Evolutionary conservation across 768 basidiomycete species (phyloP).

Genomic region (Trametes coccinea): DNA sequence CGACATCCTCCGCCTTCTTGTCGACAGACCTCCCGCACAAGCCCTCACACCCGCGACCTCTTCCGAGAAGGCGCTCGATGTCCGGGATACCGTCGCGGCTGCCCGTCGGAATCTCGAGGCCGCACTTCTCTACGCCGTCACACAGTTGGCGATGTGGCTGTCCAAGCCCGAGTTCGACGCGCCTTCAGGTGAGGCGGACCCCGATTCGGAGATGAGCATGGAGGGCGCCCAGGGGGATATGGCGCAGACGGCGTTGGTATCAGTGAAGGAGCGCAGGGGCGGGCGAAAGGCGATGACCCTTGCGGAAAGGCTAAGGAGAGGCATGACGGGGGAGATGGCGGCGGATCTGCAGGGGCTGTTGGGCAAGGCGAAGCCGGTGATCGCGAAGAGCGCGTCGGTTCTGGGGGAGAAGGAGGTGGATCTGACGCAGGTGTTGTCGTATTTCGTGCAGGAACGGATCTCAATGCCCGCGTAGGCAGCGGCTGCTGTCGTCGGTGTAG

Average conservation of each 20-base stretch:
- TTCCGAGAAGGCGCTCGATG: conserved; percentile 48
- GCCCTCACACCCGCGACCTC: conserved; percentile 42
- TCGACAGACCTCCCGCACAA: conserved; percentile 60
- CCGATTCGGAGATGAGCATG: conserved; percentile 38
- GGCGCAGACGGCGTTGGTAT: background rate
- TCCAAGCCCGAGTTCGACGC: conserved; percentile 69
- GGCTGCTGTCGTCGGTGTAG: background rate
- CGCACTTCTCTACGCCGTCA: conserved; percentile 67
- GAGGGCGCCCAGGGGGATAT: conserved; percentile 10
- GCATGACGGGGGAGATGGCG: conserved; percentile 81
- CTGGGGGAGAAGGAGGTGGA: conserved; percentile 48
- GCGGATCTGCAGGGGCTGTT: conserved; percentile 67
- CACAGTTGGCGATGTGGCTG: conserved; percentile 79
- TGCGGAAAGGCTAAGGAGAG: conserved; percentile 67
- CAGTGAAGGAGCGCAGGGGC: conserved; percentile 42
- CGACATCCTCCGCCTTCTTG: conserved; percentile 70
- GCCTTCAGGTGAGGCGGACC: conserved; percentile 42
- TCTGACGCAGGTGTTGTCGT: conserved; percentile 58
- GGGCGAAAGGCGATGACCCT: conserved; percentile 48
- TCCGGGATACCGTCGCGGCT: conserved; percentile 57
- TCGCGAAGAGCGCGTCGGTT: conserved; percentile 57
- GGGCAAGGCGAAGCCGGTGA: conserved; percentile 61
- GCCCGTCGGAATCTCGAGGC: conserved; percentile 66
- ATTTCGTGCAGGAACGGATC: conserved; percentile 67
- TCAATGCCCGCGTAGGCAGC: conserved; percentile 17